These are phyloP conservation scores for thale cress (Arabidopsis thaliana) DNA, from an alignment of 345 rosid species.

Conservation along the genomic window DNA sequence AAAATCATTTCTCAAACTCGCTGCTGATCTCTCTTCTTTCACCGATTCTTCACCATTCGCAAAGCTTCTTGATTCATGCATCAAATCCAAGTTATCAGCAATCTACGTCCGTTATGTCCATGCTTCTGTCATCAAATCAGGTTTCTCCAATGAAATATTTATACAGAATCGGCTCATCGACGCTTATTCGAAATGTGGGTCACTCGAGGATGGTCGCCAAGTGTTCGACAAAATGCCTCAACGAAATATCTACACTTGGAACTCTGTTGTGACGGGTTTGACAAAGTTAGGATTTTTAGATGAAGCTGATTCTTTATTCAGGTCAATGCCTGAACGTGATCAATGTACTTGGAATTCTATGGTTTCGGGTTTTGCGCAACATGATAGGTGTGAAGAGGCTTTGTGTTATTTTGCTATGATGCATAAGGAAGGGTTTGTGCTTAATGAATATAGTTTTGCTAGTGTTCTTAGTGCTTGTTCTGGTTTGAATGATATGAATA, in stretches of 20 bases:
- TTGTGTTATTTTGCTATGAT: slow-evolving; percentile 58
- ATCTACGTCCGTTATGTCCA: slow-evolving; percentile 56
- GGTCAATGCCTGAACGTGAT: slow-evolving; percentile 63
- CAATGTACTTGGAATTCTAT: slow-evolving; percentile 88
- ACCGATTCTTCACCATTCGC: slow-evolving; percentile 65
- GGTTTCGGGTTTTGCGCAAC: slow-evolving; percentile 75
- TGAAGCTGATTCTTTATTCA: slow-evolving; percentile 59
- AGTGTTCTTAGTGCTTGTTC: slow-evolving; percentile 80
- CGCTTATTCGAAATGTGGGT: slow-evolving; percentile 65
- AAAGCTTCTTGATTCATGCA: slow-evolving; percentile 66
- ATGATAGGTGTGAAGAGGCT: slow-evolving; percentile 65
- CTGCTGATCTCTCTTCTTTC: slow-evolving; percentile 48
- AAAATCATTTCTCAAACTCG: slow-evolving; percentile 50
- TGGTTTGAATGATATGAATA: slow-evolving; percentile 50
- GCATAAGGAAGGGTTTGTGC: slow-evolving; percentile 59
- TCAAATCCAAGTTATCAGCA: slow-evolving; percentile 49
- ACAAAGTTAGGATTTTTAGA: slow-evolving; percentile 59
- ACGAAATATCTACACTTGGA: slow-evolving; percentile 74
- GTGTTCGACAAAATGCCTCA: slow-evolving; percentile 75
- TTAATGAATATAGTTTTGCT: slow-evolving; percentile 68
- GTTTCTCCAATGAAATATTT: slow-evolving; percentile 55
- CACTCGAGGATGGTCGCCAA: slow-evolving; percentile 54
- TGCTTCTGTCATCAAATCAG: slow-evolving; percentile 62
- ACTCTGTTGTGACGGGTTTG: slow-evolving; percentile 57
- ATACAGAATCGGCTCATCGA: slow-evolving; percentile 77